A percentile compares a stretch with the other conserved stretches of the same genome.
phyloP scores from a whole-genome alignment of 192 early-diverging fungal genomes.

The Backusella circina region DNA sequence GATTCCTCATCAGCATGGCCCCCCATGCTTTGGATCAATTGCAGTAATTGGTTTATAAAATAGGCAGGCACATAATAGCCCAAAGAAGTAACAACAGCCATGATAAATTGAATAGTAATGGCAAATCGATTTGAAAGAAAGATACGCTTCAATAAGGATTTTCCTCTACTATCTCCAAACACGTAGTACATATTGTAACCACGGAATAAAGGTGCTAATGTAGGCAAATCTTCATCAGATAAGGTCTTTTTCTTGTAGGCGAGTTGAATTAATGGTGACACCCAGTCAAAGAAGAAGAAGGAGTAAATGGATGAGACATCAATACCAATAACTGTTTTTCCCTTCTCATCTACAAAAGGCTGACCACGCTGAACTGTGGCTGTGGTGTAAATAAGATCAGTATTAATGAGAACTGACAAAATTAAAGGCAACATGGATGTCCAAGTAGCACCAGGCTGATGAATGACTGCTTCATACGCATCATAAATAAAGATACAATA shows the following conservation, averaged over 20 bases:
- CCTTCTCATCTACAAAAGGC: slow-evolving; percentile 14
- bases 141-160: background rate
- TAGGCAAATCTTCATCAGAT: slow-evolving; percentile 36
- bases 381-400: slow-evolving; percentile 19
- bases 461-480: background rate
- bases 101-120: background rate
- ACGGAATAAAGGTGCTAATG: slow-evolving; percentile 26
- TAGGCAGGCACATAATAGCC: slow-evolving; percentile 18
- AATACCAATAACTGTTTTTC: background rate
- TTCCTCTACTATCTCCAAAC: slow-evolving; percentile 22
- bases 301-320: slow-evolving; percentile 30
- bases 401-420: background rate
- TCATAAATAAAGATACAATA: background rate
- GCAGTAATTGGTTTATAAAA: slow-evolving; percentile 29
- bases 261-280: slow-evolving; percentile 29
- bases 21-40: slow-evolving; percentile 13
- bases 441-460: background rate
- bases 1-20: background rate
- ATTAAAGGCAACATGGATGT: background rate
- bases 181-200: slow-evolving; percentile 35
- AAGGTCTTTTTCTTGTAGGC: slow-evolving; percentile 34
- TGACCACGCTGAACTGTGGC: slow-evolving; percentile 5
- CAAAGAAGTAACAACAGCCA: background rate
- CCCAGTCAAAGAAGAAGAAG: slow-evolving; percentile 39
- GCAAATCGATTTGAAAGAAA: background rate